Conservation (phyloP, 345 rosid species). For the Pistacia integerrima region DNA sequence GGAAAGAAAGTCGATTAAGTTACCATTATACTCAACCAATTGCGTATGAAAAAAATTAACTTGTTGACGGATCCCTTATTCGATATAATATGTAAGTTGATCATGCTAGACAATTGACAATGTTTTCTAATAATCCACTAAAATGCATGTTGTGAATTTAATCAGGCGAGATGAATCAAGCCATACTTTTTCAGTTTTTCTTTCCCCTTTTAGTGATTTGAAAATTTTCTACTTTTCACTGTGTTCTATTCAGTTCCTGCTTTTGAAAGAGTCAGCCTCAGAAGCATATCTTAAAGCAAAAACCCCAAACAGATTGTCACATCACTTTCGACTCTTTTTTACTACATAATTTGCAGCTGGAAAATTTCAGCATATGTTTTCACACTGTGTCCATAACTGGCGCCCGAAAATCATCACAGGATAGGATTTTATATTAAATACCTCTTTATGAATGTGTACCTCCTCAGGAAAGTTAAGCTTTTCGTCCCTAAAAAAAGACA, state of each 20-base stretch:
- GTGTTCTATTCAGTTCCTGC: too few relatives aligned
- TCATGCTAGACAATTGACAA: not conserved
- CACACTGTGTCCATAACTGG: not conserved
- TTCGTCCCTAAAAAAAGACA: constrained; percentile 57
- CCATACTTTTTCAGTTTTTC: not conserved
- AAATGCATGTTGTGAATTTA: not conserved
- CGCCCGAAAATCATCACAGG: not conserved
- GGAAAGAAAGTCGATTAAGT: not conserved
- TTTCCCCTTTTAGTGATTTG: not conserved
- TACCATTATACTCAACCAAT: not conserved
- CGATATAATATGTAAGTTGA: not conserved
- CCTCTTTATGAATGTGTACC: constrained; percentile 60
- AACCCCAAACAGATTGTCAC: not conserved
- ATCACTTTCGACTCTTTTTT: not conserved
- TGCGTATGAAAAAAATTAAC: not conserved
- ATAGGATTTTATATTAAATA: constrained; percentile 16
- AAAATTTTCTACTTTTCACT: too few relatives aligned
- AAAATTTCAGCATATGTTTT: not conserved
- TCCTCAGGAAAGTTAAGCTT: constrained; percentile 71
- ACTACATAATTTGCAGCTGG: not conserved
- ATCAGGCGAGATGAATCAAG: not conserved
- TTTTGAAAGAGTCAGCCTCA: too few relatives aligned
- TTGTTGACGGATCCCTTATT: too few relatives aligned
- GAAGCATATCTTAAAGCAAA: too few relatives aligned
- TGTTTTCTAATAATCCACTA: not conserved